These are phyloP conservation scores for Daldinia sp. DNA, from an alignment of 2,329 filamentous ascomycete genomes.

Conservation along the genomic window DNA sequence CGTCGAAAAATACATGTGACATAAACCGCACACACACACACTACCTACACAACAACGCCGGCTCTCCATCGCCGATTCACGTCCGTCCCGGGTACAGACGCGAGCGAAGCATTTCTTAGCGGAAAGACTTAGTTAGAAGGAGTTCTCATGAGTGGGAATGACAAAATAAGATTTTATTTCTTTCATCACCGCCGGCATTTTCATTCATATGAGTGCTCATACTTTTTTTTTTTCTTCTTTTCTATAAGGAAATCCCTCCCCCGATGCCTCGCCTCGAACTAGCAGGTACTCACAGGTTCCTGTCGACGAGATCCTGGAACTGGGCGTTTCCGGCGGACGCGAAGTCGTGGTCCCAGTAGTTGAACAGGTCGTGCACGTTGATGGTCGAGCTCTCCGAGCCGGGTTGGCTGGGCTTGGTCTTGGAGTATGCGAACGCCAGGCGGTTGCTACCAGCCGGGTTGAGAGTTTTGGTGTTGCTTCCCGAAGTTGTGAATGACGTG, in stretches of 20 bases:
- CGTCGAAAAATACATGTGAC: not conserved
- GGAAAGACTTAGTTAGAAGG: constrained; percentile 19
- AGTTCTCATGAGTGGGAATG: not conserved
- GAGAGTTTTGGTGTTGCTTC: constrained; percentile 54
- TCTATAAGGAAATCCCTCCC: not conserved
- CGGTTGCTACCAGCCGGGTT: constrained; percentile 95
- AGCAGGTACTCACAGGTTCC: constrained; percentile 36
- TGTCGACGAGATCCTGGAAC: constrained; percentile 42
- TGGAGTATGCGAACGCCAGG: constrained; percentile 60
- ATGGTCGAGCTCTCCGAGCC: constrained; percentile 36
- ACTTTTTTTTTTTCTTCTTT: not conserved
- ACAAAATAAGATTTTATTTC: not conserved
- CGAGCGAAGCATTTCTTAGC: constrained; percentile 24
- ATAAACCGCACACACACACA: not conserved
- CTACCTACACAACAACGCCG: not conserved
- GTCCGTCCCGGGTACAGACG: constrained; percentile 1
- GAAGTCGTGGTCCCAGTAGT: constrained; percentile 48
- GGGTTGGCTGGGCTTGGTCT: constrained; percentile 38
- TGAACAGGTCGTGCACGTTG: constrained; percentile 44
- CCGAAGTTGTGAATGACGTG: constrained; percentile 46
- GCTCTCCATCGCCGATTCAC: not conserved
- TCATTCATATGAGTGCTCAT: not conserved
- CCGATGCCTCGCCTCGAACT: not conserved
- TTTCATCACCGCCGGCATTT: not conserved
- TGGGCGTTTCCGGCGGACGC: constrained; percentile 39